Evolutionary conservation across 208 protist genomes (phyloP).

Genomic region (Wallacemonas collosoma): DNA sequence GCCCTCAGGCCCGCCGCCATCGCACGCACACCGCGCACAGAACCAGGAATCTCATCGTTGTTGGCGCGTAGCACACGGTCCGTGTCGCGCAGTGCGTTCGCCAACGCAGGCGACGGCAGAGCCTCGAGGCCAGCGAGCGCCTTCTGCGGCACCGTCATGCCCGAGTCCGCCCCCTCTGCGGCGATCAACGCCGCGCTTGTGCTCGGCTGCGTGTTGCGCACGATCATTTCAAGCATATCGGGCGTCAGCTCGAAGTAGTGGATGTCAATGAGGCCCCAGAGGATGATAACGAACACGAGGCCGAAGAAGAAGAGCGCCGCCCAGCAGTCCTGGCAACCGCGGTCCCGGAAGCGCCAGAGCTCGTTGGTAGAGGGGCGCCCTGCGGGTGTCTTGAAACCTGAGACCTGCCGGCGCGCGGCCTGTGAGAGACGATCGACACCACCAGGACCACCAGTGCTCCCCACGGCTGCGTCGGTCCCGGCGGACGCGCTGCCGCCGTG

Average conservation of each 20-base stretch:
- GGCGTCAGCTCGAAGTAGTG: conserved; percentile 38
- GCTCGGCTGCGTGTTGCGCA: not conserved
- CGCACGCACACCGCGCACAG: not conserved
- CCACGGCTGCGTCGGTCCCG: too few relatives aligned
- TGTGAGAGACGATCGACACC: conserved; percentile 4
- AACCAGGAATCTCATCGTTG: not conserved
- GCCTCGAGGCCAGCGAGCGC: not conserved
- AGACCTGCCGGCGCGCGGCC: not conserved
- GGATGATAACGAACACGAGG: conserved; percentile 29
- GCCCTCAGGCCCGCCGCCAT: not conserved
- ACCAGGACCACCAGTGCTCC: too few relatives aligned
- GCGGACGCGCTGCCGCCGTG: not conserved
- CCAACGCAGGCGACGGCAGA: too few relatives aligned
- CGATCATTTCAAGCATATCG: conserved; percentile 22
- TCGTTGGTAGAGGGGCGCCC: conserved; percentile 43
- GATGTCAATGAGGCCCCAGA: conserved; percentile 43
- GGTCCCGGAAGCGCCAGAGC: conserved; percentile 60
- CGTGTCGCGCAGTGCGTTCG: too few relatives aligned
- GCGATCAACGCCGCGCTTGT: conserved; percentile 32
- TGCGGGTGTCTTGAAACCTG: conserved; percentile 5
- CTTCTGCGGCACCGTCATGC: conserved; percentile 1
- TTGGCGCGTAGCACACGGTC: too few relatives aligned
- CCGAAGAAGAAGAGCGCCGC: conserved; percentile 46
- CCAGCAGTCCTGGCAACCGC: conserved; percentile 67
- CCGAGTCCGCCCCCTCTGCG: not conserved